Base-by-base conservation (phyloP, 306 rosid genomes). In the Rosa multiflora region DNA sequence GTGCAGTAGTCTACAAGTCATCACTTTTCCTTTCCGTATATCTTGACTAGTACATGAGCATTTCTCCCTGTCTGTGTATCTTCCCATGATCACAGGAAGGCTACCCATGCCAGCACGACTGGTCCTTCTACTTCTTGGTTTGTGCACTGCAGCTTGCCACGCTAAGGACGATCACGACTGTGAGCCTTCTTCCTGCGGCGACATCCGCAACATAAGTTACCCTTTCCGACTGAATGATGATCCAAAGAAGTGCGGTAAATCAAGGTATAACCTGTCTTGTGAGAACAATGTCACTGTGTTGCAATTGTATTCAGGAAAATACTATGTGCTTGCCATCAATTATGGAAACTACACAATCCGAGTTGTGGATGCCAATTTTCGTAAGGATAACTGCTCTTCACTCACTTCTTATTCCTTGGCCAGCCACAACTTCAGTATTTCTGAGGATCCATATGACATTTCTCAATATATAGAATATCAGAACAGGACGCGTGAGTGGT, bases 271-370 rank as follows among this genome's bases (percentile, higher is more conserved):
- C 10, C 37, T 74, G 35, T 74, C 51, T 18, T 74, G 77, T 23
- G 78, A 74, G 53, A 56, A 74, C 13, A 74, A 74, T 3, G 5
- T 6, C 9, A 74, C 78, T 10, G 14, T 74, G 0, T 3, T 74
- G 1, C 4, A 58, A 53, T 10, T 74, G 39, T 21, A 21, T 53
- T 40, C 55, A 0, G 66, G 40, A 11, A 74, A 2, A 15, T 74
- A 56, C 53, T n/a, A 29, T 29, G 75, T 72, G 0, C 67, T 9
- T 5, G 46, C 80, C n/a, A 64, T 76, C 72, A 76, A 48, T 11
- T 76, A 64, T n/a, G n/a, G 44, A 47, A 77, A 83, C 73, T 21
- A 2, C 52, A 83, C 81, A 4, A 86, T 86, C 62, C 23, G 61
- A 20, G 61, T 53, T 53, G 61, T 53, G 26, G 61, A 53, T 53